phyloP scores from a whole-genome alignment of 106 monocot species.

The Allium cepa region DNA sequence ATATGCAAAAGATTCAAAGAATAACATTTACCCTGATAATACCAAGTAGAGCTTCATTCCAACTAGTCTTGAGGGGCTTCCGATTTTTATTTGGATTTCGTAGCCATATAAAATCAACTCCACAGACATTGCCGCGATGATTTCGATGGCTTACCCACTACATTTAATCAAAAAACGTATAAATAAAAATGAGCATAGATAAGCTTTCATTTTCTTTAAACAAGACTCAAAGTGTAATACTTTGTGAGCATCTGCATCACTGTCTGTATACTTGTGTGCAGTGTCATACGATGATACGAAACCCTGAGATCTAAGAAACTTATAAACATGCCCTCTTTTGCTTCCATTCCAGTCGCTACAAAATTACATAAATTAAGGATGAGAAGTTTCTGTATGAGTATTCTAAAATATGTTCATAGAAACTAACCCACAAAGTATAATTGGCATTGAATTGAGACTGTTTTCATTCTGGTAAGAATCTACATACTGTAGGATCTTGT shows the following conservation, averaged over 20 bases:
- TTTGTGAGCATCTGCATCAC: constrained; percentile 93
- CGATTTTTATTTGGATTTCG: constrained; percentile 69
- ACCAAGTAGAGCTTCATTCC: constrained; percentile 87
- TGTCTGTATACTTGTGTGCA: constrained; percentile 88
- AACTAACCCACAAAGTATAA: constrained; percentile 92
- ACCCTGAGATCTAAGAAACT: constrained; percentile 90
- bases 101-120: constrained; percentile 99
- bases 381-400: not conserved
- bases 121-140: constrained; percentile 96
- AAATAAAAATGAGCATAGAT: constrained; percentile 3
- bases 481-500: constrained; percentile 88
- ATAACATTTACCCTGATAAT: constrained; percentile 60
- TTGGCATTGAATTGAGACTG: constrained; percentile 66
- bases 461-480: constrained; percentile 88
- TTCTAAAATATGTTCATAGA: not conserved
- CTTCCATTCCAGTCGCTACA: constrained; percentile 98
- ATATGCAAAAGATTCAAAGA: not conserved
- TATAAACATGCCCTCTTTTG: constrained; percentile 96
- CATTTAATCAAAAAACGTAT: not conserved
- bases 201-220: not conserved
- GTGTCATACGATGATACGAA: constrained; percentile 95
- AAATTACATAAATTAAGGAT: not conserved
- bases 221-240: constrained; percentile 18
- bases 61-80: constrained; percentile 75
- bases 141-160: constrained; percentile 99